Conservation (phyloP, 441 rosid species). For the Mallotus repandus region DNA sequence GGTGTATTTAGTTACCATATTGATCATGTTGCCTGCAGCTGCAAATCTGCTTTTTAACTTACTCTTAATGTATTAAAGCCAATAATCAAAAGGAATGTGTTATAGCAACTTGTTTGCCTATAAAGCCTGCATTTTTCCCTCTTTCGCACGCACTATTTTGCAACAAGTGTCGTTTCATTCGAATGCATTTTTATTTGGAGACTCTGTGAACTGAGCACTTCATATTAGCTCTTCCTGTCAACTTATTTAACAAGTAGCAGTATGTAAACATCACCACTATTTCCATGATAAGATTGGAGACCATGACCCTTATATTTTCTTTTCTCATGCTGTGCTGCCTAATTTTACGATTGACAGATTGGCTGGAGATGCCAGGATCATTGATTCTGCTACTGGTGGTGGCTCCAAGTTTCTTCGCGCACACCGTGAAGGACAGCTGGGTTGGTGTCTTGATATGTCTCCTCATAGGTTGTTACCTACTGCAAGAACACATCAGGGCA, state of each 20-base stretch:
- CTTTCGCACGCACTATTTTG: neutral
- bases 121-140: neutral
- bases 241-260: neutral
- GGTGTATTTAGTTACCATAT: too few relatives aligned
- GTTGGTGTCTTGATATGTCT: slow-evolving; percentile 60
- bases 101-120: neutral
- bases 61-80: too few relatives aligned
- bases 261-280: neutral
- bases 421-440: slow-evolving; percentile 51
- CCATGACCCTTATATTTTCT: neutral
- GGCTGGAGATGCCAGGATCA: slow-evolving; percentile 84
- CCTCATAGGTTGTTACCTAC: slow-evolving; percentile 68
- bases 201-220: neutral
- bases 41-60: too few relatives aligned
- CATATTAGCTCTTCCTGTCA: neutral
- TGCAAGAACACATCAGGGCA: slow-evolving; percentile 87
- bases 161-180: too few relatives aligned
- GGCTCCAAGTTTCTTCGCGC: slow-evolving; percentile 59
- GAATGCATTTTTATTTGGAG: neutral
- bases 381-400: slow-evolving; percentile 73
- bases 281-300: neutral
- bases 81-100: neutral
- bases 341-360: slow-evolving; percentile 39
- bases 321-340: neutral
- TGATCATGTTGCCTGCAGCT: too few relatives aligned